These are phyloP conservation scores for Tuber umbilicatum DNA, from an alignment of 495 filamentous ascomycete species.

Conservation along the genomic window DNA sequence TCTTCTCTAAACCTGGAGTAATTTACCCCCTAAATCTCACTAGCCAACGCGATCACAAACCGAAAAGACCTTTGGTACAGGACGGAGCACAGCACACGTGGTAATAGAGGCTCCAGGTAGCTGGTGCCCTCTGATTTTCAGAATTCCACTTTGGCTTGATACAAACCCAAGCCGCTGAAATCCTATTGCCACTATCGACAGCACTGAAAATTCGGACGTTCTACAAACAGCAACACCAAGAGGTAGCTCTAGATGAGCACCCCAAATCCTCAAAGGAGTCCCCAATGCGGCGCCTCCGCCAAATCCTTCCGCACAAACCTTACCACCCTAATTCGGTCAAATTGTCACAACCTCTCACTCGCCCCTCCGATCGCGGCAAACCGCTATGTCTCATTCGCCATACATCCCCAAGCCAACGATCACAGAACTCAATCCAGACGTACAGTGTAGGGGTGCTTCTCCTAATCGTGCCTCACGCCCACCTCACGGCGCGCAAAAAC, in stretches of 20 bases:
- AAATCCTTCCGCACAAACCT: neutral
- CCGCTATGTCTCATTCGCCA: neutral
- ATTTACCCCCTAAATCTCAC: neutral
- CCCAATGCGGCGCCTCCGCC: neutral
- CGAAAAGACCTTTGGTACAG: neutral
- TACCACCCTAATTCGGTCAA: neutral
- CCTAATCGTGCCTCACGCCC: too few relatives aligned
- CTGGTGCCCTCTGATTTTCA: neutral
- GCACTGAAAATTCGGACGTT: neutral
- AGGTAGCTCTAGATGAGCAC: neutral
- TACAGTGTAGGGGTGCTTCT: neutral
- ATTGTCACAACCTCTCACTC: neutral
- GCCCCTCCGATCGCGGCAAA: neutral
- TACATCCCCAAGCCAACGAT: neutral
- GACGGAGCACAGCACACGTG: neutral
- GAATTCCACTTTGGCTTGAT: neutral
- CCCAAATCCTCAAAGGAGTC: neutral
- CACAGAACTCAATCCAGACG: neutral
- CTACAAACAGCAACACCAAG: neutral
- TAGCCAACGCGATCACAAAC: neutral
- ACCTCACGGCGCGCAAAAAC: neutral
- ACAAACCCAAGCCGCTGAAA: neutral
- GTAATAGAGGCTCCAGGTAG: neutral
- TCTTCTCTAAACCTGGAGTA: neutral
- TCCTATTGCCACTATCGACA: neutral